phyloP scores from a whole-genome alignment of 225 moss, liverwort and hornwort genomes.

The Polytrichum formosum region DNA sequence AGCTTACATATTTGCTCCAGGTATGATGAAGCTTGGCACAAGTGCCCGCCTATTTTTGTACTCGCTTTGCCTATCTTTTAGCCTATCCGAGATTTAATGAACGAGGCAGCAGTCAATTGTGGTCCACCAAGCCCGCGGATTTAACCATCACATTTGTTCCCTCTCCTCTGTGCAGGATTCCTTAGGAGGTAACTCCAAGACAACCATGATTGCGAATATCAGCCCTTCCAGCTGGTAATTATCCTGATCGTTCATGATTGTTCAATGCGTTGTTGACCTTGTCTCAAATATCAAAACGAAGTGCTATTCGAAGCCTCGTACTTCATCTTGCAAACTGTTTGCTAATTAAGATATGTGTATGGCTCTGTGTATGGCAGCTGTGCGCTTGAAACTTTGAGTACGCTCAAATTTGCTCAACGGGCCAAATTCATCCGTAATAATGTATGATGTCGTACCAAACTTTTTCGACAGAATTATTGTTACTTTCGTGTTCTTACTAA shows the following conservation, averaged over 20 bases:
- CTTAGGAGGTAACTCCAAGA: conserved; percentile 64
- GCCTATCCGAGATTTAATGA: background rate
- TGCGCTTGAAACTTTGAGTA: conserved; percentile 68
- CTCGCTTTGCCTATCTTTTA: background rate
- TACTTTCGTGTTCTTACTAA: background rate
- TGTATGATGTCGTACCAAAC: conserved; percentile 16
- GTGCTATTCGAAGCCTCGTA: too few relatives aligned
- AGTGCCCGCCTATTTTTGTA: background rate
- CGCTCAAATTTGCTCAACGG: conserved; percentile 70
- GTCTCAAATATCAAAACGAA: too few relatives aligned
- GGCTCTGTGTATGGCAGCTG: conserved; percentile 38
- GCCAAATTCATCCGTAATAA: conserved; percentile 64
- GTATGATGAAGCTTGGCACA: conserved; percentile 12
- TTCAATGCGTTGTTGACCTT: background rate
- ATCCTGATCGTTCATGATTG: background rate
- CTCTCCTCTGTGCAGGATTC: conserved; percentile 43
- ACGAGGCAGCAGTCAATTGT: background rate
- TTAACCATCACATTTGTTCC: too few relatives aligned
- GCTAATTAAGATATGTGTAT: background rate
- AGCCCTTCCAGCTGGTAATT: conserved; percentile 66
- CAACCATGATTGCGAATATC: conserved; percentile 67
- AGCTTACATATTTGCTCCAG: conserved; percentile 65
- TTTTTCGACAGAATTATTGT: background rate
- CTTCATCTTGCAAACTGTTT: too few relatives aligned
- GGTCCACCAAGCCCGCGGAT: too few relatives aligned